Base-by-base conservation (phyloP, 2,329 filamentous ascomycete genomes). In the Teratosphaeria gauchensis region DNA sequence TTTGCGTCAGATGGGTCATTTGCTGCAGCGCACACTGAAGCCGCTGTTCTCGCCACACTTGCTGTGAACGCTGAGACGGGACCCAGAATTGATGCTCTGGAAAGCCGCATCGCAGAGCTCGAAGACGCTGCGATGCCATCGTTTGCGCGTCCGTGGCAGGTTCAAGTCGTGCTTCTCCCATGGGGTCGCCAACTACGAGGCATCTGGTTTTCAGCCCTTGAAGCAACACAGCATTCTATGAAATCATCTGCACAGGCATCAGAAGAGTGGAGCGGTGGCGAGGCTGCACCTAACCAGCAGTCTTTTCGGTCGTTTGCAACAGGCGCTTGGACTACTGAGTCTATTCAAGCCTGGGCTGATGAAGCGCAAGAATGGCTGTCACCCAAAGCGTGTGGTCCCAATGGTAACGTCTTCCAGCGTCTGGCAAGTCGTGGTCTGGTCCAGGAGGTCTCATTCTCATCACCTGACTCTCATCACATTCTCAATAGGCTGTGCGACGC, bases 101-200 rank as follows among this genome's bases (percentile, higher is more conserved):
- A 82, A 62, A 72, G 74, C 24, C 74, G 78, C 4, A 62, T 81
- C 4, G 66, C 76, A 32, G 76, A 82, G 51, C 76, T 89, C 9
- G 85, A 88, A 69, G 78, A 80, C 5, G 75, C 71, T 4, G 69
- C 81, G 9, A 72, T 84, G 32, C 87, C 88, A n/a, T 84, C 86
- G 0, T 76, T 77, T 31, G 73, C 74, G 51, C 78, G 82, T 48
- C 86, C 88, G 0, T 91, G 88, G 86, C 82, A 88, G 63, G 76
- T 92, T 1, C 88, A 92, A 67, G 85, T 92, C 4, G 84, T 92
- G 1, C 84, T 91, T 59, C 71, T 92, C 7, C 89, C 89, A 1
- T 92, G 89, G 70, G 80, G 81, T 4, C 72, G 75, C 51, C 71
- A 77, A n/a, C 68, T 83, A 24, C 75, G 73, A 60, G 80, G 81